These are phyloP conservation scores for Phaeosphaeria sp. DNA, from an alignment of 2,329 filamentous ascomycete species.

Conservation along the genomic window DNA sequence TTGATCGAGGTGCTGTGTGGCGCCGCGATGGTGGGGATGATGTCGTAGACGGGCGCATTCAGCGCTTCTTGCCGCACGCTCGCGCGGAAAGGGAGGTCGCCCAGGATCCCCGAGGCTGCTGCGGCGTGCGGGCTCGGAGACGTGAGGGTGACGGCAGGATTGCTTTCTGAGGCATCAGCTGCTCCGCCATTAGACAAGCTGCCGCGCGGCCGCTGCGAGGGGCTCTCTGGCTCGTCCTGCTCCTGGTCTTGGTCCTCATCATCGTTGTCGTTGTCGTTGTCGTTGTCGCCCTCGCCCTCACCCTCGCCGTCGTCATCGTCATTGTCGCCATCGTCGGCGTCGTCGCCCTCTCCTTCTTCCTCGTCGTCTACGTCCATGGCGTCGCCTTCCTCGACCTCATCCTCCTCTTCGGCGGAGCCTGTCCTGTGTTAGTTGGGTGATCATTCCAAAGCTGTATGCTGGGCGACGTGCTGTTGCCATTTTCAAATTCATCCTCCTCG, in stretches of 20 bases:
- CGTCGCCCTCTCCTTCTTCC: slow-evolving; percentile 50
- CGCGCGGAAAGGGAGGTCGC: slow-evolving; percentile 60
- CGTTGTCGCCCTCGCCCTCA: slow-evolving; percentile 49
- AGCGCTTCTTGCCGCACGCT: slow-evolving; percentile 78
- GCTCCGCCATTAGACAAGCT: slow-evolving; percentile 38
- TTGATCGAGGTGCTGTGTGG: slow-evolving; percentile 97
- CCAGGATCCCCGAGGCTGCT: slow-evolving; percentile 31
- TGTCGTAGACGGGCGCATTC: slow-evolving; percentile 84
- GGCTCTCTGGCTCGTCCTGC: slow-evolving; percentile 55
- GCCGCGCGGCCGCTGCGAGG: slow-evolving; percentile 43
- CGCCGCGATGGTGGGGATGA: slow-evolving; percentile 94
- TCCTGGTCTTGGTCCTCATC: slow-evolving; percentile 53
- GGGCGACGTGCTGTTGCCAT: slow-evolving; percentile 42
- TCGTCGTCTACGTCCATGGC: slow-evolving; percentile 53
- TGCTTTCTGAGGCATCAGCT: slow-evolving; percentile 39
- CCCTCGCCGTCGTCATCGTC: slow-evolving; percentile 50
- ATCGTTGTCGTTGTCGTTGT: slow-evolving; percentile 49
- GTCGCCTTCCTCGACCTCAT: slow-evolving; percentile 49
- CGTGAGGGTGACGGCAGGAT: slow-evolving; percentile 57
- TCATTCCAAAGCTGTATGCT: neutral
- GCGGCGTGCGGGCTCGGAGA: slow-evolving; percentile 54
- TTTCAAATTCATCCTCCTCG: slow-evolving; percentile 56
- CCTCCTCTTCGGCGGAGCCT: slow-evolving; percentile 37
- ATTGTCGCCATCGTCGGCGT: slow-evolving; percentile 51
- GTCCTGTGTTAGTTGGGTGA: slow-evolving; percentile 12